Conservation (phyloP, 306 rosid species). For the Cicer yamashitae region DNA sequence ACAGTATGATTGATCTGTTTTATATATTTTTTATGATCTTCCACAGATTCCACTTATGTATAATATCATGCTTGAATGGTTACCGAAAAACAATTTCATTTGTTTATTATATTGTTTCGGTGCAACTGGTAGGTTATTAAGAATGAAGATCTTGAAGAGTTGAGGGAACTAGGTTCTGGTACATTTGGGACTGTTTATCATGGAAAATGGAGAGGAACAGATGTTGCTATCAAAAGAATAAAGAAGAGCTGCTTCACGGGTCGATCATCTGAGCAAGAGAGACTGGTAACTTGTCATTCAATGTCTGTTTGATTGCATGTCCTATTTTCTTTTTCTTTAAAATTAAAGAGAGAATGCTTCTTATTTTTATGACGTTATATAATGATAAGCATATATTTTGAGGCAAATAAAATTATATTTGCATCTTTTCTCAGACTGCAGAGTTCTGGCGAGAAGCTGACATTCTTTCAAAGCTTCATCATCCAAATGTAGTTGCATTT, state of each 20-base stretch:
- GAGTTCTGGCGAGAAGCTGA: conserved; percentile 99
- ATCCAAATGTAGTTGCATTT: conserved; percentile 96
- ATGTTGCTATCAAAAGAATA: conserved; percentile 95
- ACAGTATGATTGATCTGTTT: conserved; percentile 11
- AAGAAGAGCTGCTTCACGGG: conserved; percentile 92
- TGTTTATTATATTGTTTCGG: conserved; percentile 47
- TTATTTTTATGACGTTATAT: background rate
- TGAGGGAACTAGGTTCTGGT: conserved; percentile 88
- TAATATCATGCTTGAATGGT: conserved; percentile 24
- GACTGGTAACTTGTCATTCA: conserved; percentile 66
- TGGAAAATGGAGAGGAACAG: conserved; percentile 96
- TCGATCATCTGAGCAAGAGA: conserved; percentile 91
- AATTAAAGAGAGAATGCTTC: conserved; percentile 21
- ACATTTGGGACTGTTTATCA: conserved; percentile 96
- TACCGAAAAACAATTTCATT: conserved; percentile 9
- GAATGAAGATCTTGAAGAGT: conserved; percentile 93
- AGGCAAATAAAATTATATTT: conserved; percentile 35
- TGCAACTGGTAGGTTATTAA: conserved; percentile 70
- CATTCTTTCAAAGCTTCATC: conserved; percentile 97
- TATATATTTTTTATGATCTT: background rate
- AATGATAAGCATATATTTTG: conserved; percentile 24
- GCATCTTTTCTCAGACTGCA: conserved; percentile 58
- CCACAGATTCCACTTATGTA: background rate
- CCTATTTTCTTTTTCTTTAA: conserved; percentile 22
- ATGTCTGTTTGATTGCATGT: conserved; percentile 12